These are phyloP conservation scores for Sonneratia caseolaris DNA, from an alignment of 345 rosid species.

Conservation along the genomic window DNA sequence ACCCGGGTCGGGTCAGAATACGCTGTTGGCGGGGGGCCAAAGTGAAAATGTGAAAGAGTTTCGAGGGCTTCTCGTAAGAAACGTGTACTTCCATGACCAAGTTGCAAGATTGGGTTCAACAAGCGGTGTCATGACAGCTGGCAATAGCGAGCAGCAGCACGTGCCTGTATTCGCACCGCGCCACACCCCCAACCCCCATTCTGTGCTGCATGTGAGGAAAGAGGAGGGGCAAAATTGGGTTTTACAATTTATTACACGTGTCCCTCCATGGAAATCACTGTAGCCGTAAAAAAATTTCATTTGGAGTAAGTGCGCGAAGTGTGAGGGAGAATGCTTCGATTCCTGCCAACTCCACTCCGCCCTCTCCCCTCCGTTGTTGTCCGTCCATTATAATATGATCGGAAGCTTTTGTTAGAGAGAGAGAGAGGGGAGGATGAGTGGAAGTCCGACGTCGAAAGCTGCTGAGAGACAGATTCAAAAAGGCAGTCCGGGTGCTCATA, in stretches of 20 bases:
- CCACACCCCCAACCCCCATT: no score
- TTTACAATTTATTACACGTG: no score
- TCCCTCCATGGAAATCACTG: no score
- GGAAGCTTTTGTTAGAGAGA: conserved; percentile 1
- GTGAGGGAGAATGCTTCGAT: not conserved
- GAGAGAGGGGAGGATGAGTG: conserved; percentile 23
- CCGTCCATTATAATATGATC: not conserved
- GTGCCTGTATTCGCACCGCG: not conserved
- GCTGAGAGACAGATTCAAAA: not conserved
- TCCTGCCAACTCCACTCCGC: not conserved
- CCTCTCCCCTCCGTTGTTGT: not conserved
- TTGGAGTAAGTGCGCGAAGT: no score
- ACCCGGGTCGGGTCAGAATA: not conserved
- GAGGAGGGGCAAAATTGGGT: not conserved
- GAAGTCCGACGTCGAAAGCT: conserved; percentile 36
- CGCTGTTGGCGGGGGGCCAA: not conserved
- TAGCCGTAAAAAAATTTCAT: no score
- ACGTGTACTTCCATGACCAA: not conserved
- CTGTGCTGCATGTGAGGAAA: not conserved
- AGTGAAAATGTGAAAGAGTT: not conserved
- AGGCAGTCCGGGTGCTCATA: not conserved
- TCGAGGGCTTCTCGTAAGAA: not conserved
- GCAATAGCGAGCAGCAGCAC: not conserved
- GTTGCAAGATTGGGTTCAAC: not conserved
- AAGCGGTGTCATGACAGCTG: not conserved